phyloP scores from a whole-genome alignment of 805 yeast species.

The Debaryomyces tyrocola region DNA sequence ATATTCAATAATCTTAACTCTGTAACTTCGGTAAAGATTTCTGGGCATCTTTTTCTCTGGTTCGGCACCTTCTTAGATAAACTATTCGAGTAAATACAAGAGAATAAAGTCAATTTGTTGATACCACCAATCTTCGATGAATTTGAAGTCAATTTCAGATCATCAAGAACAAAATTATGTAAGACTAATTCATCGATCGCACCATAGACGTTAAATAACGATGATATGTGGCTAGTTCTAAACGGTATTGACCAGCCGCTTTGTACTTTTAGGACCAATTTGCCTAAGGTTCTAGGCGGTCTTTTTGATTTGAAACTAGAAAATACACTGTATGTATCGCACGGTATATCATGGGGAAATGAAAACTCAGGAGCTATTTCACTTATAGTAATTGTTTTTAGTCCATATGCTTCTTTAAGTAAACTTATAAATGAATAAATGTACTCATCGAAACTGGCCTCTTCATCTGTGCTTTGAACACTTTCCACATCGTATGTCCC shows the following conservation, averaged over 20 bases:
- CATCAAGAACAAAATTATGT: slow-evolving; percentile 50
- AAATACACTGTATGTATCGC: slow-evolving; percentile 23
- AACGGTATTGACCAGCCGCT: slow-evolving; percentile 55
- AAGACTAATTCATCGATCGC: slow-evolving; percentile 42
- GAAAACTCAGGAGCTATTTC: slow-evolving; percentile 53
- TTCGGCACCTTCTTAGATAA: slow-evolving; percentile 11
- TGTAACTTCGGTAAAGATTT: slow-evolving; percentile 42
- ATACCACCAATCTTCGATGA: slow-evolving; percentile 18
- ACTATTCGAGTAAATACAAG: slow-evolving; percentile 21
- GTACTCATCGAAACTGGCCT: slow-evolving; percentile 23
- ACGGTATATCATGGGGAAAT: slow-evolving; percentile 30
- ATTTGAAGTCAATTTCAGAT: slow-evolving; percentile 19
- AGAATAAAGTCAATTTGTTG: slow-evolving; percentile 13
- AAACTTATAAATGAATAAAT: slow-evolving; percentile 26
- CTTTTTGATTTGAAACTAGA: slow-evolving; percentile 7
- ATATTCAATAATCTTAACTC: slow-evolving; percentile 38
- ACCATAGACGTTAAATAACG: slow-evolving; percentile 43
- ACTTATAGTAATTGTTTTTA: slow-evolving; percentile 38
- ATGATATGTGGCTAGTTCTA: slow-evolving; percentile 42
- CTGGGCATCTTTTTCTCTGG: slow-evolving; percentile 10
- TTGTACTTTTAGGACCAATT: slow-evolving; percentile 42
- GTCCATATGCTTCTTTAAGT: slow-evolving; percentile 47
- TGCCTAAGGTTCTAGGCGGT: slow-evolving; percentile 24
- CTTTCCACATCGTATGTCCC: slow-evolving; percentile 36
- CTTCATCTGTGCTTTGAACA: slow-evolving; percentile 12